Conservation (phyloP, 768 basidiomycete genomes). For the Suillus variegatus region DNA sequence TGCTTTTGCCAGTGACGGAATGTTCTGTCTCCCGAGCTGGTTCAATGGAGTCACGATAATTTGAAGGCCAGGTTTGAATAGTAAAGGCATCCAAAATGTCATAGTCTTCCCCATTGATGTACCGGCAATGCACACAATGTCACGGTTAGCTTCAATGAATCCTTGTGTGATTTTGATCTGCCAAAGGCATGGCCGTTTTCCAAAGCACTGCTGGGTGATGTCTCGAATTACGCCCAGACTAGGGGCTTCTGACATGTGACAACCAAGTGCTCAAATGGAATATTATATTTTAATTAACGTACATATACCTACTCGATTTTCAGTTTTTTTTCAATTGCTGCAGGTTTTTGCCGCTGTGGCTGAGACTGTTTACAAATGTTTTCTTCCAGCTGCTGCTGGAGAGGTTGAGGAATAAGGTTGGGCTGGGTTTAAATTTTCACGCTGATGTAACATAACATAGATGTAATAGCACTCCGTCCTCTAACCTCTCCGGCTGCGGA, state of each 20-base stretch:
- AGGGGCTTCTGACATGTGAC: background rate
- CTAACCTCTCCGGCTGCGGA: too few relatives aligned
- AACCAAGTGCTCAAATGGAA: too few relatives aligned
- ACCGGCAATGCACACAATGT: background rate
- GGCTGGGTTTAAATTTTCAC: too few relatives aligned
- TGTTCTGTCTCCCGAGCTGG: background rate
- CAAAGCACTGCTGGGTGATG: background rate
- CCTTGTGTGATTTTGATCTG: background rate
- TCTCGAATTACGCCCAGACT: background rate
- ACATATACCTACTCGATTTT: too few relatives aligned
- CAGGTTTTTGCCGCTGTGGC: too few relatives aligned
- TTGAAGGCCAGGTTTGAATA: background rate
- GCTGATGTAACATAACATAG: too few relatives aligned
- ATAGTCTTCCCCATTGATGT: background rate
- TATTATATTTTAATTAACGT: too few relatives aligned
- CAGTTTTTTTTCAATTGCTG: too few relatives aligned
- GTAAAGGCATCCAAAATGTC: background rate
- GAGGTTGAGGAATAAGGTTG: too few relatives aligned
- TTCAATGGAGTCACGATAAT: background rate
- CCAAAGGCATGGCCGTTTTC: background rate
- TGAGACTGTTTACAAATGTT: too few relatives aligned
- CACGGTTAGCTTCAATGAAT: background rate
- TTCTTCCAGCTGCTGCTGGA: too few relatives aligned
- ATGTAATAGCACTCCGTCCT: too few relatives aligned
- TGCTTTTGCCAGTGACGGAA: background rate